These are phyloP conservation scores for Colletotrichum sidae DNA, from an alignment of 2,329 filamentous ascomycete species.

Conservation along the genomic window DNA sequence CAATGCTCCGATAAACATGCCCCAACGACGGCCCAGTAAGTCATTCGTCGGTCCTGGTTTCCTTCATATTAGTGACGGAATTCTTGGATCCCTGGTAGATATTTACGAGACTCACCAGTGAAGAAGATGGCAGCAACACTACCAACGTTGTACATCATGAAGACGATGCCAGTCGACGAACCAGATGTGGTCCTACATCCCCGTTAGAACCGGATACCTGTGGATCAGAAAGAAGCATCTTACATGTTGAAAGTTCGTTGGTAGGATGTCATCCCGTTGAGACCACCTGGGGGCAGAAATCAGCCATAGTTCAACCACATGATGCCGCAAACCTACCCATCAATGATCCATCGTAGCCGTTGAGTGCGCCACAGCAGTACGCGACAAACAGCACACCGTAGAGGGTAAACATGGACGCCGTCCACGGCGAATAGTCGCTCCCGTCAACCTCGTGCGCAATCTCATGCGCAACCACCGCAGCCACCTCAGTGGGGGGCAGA, in stretches of 20 bases:
- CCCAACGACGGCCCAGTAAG: slow-evolving; percentile 52
- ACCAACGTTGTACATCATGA: slow-evolving; percentile 59
- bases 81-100: background rate
- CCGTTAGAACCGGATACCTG: background rate
- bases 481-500: slow-evolving; percentile 13
- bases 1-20: slow-evolving; percentile 53
- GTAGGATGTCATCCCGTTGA: slow-evolving; percentile 44
- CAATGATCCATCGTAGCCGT: slow-evolving; percentile 31
- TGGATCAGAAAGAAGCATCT: background rate
- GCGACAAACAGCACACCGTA: slow-evolving; percentile 38
- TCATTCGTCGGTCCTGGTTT: slow-evolving; percentile 51
- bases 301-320: background rate
- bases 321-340: slow-evolving; percentile 12
- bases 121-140: slow-evolving; percentile 49
- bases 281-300: slow-evolving; percentile 7
- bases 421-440: slow-evolving; percentile 37
- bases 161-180: slow-evolving; percentile 43
- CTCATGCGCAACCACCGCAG: slow-evolving; percentile 28
- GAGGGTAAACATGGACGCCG: slow-evolving; percentile 37
- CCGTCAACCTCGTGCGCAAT: slow-evolving; percentile 35
- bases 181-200: slow-evolving; percentile 36
- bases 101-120: background rate
- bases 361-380: slow-evolving; percentile 36
- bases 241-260: slow-evolving; percentile 35
- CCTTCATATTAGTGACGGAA: slow-evolving; percentile 47